Base-by-base conservation (phyloP, 345 rosid genomes). In the Cardamine chenopodiifolia region DNA sequence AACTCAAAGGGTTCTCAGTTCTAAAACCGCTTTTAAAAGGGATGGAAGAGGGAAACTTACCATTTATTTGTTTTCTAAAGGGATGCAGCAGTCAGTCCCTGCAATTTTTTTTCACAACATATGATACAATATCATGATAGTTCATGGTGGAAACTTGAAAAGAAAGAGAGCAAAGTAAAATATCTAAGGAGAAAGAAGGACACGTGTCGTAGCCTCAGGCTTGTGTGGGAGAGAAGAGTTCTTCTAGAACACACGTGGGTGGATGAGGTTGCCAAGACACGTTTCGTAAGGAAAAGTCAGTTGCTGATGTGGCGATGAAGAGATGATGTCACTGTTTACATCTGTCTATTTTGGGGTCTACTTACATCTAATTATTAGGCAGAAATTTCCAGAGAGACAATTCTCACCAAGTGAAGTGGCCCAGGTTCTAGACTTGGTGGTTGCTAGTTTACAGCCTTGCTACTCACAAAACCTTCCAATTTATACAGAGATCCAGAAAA, bases 271-370 rank as follows among this genome's bases (percentile, higher is more conserved):
- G n/a, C n/a, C n/a, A n/a, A 11, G 60, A 77, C 80, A 77, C 80
- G 80, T 77, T 62, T 77, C 76, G 71, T 7, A 4, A 9, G 44
- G 67, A 70, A 71, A 77, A 70, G 28, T 70, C 19, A 5, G 20
- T 56, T 44, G 73, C 50, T 70, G 75, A 63, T 71, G 76, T 77
- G 75, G 54, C 80, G 13, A 19, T 34, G 66, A 47, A 54, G 22
- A 34, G 88, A 84, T 90, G 88, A 83, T 84, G 97, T 93, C 97
- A 93, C 71, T 83, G 96, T 97, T 87, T 93, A 85, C 97, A 92
- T 66, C 83, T 84, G 23, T 62, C 25, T 50, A 11, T 1, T 19
- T 25, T 1, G 63, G 57, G 80, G 52, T 37, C 80, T 60, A 64
- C 69, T 61, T 26, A 4, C 67, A 28, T 28, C 29, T 28, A 28